Evolutionary conservation across 2,329 filamentous ascomycete species (phyloP), one percentile per base, ranked within the genome.

Genomic region (Colletotrichum lindemuthianum): DNA sequence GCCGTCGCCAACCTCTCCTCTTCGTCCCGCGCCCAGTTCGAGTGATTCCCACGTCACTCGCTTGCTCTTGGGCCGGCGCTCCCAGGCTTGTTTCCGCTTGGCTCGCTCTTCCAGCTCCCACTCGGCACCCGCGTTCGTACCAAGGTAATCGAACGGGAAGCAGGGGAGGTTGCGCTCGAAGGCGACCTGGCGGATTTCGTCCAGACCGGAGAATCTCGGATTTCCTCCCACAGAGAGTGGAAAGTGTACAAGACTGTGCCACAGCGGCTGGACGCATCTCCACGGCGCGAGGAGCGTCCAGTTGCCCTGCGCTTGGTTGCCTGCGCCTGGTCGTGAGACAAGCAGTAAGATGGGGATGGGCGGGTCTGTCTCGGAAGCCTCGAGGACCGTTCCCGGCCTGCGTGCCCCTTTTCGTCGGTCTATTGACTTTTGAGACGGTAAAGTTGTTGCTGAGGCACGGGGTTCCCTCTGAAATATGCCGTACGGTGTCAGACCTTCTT

Each of bases 231-330:
- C 91, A 0, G 89, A 91, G 1, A 96, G 82, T 0, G 92, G 92
- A 65, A 90, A 93, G 72, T 93, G 93, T 78, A 97, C 90, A 12
- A 98, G 78, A 50, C 88, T 89, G 70, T 95, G 90, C 96, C 96
- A 99, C 37, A 97, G 82, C 0, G 92, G 88, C 40, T 88, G 82
- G 40, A 98, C 90, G 70, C 92, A 97, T 73, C 92, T 93, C 93
- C 95, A 97, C 0, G 96, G 96, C 3, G 96, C 84, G 32, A 98
- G 82, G 1, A 98, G 75, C 0, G 90, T 96, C 93, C 93, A 98
- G 0, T 84, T 89, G 0, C 90, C 90, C 51, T 90, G 88, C 1
- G 82, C 79, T 50, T 84, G 84, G 10, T 76, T 79, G 41, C 78
- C 77, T 1, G 75, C 71, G 10, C 78, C 74, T 9, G 83, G 74